A percentile compares a stretch with the other conserved stretches of the same genome.
Evolutionary conservation across 805 yeast species (phyloP).

Genomic region (Candida verbasci): DNA sequence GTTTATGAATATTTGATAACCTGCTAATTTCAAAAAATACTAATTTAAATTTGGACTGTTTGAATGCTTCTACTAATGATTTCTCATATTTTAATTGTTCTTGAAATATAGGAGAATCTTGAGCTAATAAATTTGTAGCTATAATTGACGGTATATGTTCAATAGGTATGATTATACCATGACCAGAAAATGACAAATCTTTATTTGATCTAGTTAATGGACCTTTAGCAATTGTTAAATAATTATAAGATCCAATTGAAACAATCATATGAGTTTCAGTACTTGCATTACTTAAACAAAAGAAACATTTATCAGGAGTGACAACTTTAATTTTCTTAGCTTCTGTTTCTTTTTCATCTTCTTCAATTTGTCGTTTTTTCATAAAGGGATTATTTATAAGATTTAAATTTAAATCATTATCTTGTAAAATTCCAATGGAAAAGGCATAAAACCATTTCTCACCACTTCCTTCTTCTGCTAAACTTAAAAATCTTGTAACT

Average conservation of each 20-base stretch:
- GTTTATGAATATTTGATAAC: slow-evolving; percentile 63
- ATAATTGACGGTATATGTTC: slow-evolving; percentile 53
- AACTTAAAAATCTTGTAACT: slow-evolving; percentile 60
- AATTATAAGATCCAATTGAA: slow-evolving; percentile 62
- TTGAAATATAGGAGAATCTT: slow-evolving; percentile 22
- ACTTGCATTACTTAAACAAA: slow-evolving; percentile 77
- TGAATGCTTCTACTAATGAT: slow-evolving; percentile 48
- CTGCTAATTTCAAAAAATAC: slow-evolving; percentile 71
- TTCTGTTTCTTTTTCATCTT: slow-evolving; percentile 11
- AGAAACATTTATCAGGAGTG: slow-evolving; percentile 65
- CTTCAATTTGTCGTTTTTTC: slow-evolving; percentile 11
- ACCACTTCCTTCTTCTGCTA: slow-evolving; percentile 54
- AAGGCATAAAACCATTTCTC: slow-evolving; percentile 77
- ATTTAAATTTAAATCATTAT: slow-evolving; percentile 6
- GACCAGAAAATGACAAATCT: slow-evolving; percentile 64
- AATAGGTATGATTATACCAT: slow-evolving; percentile 75
- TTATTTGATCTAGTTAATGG: slow-evolving; percentile 59
- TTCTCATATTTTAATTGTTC: slow-evolving; percentile 48
- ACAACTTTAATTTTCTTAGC: slow-evolving; percentile 34
- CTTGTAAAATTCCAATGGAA: slow-evolving; percentile 14
- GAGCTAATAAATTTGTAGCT: slow-evolving; percentile 17
- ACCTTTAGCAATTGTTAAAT: slow-evolving; percentile 80
- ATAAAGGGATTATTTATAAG: slow-evolving; percentile 24
- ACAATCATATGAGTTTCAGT: slow-evolving; percentile 77
- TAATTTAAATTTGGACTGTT: slow-evolving; percentile 39